These are phyloP conservation scores for Astrocystis sublimbata DNA, from an alignment of 495 filamentous ascomycete genomes.

Conservation along the genomic window DNA sequence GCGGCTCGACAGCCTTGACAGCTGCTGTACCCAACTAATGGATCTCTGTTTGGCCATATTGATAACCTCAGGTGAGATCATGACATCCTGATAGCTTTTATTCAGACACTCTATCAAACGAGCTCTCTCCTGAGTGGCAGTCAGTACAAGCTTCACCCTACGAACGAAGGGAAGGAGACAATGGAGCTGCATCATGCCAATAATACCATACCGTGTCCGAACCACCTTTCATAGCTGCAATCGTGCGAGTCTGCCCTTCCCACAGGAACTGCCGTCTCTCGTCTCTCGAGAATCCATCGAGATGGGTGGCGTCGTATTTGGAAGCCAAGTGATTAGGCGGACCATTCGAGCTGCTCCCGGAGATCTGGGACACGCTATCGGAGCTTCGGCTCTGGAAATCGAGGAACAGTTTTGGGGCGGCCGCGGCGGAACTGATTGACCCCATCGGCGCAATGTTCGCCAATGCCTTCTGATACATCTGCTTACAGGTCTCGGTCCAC, in stretches of 20 bases:
- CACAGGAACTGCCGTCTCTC: neutral
- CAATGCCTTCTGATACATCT: neutral
- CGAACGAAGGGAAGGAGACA: neutral
- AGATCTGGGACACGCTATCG: neutral
- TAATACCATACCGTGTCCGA: neutral
- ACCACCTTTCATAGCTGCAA: neutral
- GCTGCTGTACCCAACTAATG: neutral
- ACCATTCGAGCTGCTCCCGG: neutral
- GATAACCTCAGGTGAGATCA: neutral
- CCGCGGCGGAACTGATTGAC: neutral
- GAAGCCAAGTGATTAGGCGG: neutral
- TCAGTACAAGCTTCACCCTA: neutral
- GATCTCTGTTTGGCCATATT: neutral
- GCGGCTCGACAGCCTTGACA: neutral
- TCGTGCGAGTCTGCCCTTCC: neutral
- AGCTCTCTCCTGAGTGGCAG: neutral
- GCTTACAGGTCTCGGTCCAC: neutral
- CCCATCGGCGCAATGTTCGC: neutral
- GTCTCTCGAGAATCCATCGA: neutral
- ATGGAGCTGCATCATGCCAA: no score
- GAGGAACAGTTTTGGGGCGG: neutral
- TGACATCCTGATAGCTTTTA: neutral
- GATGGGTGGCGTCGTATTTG: neutral
- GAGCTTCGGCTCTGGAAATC: neutral
- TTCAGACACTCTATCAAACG: neutral